phyloP scores from a whole-genome alignment of 2,329 filamentous ascomycete species.

The Alternaria sp. region DNA sequence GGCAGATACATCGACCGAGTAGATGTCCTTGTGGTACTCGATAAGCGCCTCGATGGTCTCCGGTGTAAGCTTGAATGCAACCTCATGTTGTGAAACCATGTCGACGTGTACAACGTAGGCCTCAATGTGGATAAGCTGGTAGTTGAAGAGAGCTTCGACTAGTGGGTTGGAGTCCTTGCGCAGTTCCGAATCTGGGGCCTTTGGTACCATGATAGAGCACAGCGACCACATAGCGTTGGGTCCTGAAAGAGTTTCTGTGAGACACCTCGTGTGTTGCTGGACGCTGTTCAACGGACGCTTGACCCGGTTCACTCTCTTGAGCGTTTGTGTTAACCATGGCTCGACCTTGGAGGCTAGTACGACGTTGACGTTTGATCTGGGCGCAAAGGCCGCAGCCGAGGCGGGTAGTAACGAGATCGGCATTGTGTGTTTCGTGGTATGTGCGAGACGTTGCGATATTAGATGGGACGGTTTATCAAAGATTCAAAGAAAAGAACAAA shows the following conservation, averaged over 20 bases:
- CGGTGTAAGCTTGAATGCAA: conserved; percentile 95
- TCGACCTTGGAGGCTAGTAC: conserved; percentile 92
- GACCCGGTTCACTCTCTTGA: conserved; percentile 95
- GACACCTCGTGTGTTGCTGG: conserved; percentile 91
- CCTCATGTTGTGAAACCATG: conserved; percentile 97
- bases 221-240: conserved; percentile 93
- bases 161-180: conserved; percentile 82
- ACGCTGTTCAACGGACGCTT: conserved; percentile 98
- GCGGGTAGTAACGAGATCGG: conserved; percentile 92
- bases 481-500: conserved; percentile 46
- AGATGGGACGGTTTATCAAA: conserved; percentile 49
- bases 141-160: conserved; percentile 89
- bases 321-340: conserved; percentile 93
- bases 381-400: conserved; percentile 95
- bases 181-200: conserved; percentile 85
- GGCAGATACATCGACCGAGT: conserved; percentile 88
- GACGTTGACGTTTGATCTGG: conserved; percentile 91
- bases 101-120: conserved; percentile 99
- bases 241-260: conserved; percentile 92
- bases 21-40: conserved; percentile 95
- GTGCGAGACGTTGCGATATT: conserved; percentile 46
- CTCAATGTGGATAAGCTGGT: conserved; percentile 91
- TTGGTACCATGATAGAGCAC: conserved; percentile 90
- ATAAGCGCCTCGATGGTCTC: conserved; percentile 94
- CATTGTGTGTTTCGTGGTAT: conserved; percentile 65